Percentiles rank a stretch among this genome's conserved stretches.
phyloP scores from a whole-genome alignment of 805 yeast genomes.

The Cyberlindnera bimundalis region DNA sequence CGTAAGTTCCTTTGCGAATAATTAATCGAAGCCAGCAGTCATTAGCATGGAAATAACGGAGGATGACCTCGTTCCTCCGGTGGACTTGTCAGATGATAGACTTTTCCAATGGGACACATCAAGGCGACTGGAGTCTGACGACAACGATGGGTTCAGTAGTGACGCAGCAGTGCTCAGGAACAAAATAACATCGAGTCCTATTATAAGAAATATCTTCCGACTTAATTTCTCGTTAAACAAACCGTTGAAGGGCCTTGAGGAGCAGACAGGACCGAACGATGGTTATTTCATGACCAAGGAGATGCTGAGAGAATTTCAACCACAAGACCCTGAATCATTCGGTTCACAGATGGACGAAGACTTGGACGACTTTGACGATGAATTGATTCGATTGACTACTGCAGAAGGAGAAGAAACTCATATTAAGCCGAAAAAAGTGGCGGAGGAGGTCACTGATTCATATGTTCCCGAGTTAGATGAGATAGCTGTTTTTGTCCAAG shows the following conservation, averaged over 20 bases:
- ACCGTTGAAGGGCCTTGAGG: constrained; percentile 19
- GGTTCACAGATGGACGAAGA: constrained; percentile 19
- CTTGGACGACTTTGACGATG: constrained; percentile 18
- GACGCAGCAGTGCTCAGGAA: constrained; percentile 10
- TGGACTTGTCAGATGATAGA: background rate
- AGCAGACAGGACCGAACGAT: constrained; percentile 10
- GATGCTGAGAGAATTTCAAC: constrained; percentile 26
- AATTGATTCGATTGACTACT: constrained; percentile 9
- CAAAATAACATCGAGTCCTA: constrained; percentile 41
- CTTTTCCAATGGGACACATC: constrained; percentile 12
- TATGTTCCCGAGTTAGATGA: constrained; percentile 16
- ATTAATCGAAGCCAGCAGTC: background rate
- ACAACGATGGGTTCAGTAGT: background rate
- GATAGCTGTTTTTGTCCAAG: constrained; percentile 14
- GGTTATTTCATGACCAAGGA: constrained; percentile 29
- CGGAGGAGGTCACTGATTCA: too few species aligned
- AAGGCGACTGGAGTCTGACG: background rate
- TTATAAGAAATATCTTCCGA: constrained; percentile 33
- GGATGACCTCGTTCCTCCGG: constrained; percentile 1
- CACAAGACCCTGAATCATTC: constrained; percentile 22
- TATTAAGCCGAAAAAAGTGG: constrained; percentile 15
- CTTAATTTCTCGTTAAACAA: constrained; percentile 23
- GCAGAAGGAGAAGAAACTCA: constrained; percentile 18
- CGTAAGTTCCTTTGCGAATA: too few species aligned
- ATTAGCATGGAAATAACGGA: constrained; percentile 6